Base-by-base conservation (phyloP, 106 monocot genomes). In the Chionographis japonica region DNA sequence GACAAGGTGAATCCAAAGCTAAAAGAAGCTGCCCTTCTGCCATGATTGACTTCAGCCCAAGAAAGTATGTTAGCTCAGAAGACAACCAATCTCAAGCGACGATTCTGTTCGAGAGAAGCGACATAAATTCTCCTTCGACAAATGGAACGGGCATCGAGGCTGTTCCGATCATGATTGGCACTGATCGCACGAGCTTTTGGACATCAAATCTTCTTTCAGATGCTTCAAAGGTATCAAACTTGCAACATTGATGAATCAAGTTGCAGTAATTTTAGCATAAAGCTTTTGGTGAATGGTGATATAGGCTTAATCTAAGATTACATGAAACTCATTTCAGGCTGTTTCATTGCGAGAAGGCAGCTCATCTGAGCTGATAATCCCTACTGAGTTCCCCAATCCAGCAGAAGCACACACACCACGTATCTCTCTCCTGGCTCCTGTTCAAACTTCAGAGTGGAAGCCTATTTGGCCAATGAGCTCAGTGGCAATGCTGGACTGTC, bases 151-250 rank as follows among this genome's bases (percentile, higher is more conserved):
- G 38, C 16, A 38, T 39, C 49, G 73, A 74, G 41, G 12, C 38
- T 40, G 56, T 53, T 1, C 70, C 60, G 18, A 63, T 74, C 39
- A 42, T 61, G 38, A 37, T 50, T 35, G 74, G 56, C 8, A n/a
- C 14, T 43, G 51, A 60, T 39, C 56, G 74, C 37, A 43, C 7
- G 37, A 19, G 11, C 56, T 6, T 63, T 49, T 56, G 40, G 60
- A 40, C 35, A 43, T 49, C 64, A 59, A 17, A 62, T 58, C 17
- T 63, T 74, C 65, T 58, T 43, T 71, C 58, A 20, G 52, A 66
- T 75, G 54, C 59, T 61, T 67, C 58, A 53, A 50, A 75, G 83
- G 75, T 79, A 70, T 37, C 68, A 14, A 2, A 5, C 35, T 14
- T n/a, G 6, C 4, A 35, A 7, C 9, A 51, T 18, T 4, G 50